phyloP scores from a whole-genome alignment of 1,284 basidiomycete genomes.

The Ganoderma sp. region DNA sequence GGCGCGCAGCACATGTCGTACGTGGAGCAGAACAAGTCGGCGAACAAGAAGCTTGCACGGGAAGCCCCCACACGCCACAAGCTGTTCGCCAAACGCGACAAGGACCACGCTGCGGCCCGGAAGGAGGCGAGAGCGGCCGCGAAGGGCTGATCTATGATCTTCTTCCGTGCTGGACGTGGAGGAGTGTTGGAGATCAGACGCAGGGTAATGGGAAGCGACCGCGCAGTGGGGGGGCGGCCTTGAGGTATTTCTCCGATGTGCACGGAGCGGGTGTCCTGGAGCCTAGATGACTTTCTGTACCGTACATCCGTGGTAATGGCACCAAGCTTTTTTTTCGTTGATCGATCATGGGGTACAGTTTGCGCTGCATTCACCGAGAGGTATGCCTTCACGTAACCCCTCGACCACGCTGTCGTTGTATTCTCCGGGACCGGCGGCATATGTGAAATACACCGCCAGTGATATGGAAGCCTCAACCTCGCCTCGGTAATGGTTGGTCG shows the following conservation, averaged over 20 bases:
- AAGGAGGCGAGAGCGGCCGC: slow-evolving; percentile 53
- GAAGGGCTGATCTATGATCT: slow-evolving; percentile 14
- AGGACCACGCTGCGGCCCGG: slow-evolving; percentile 62
- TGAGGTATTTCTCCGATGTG: neutral
- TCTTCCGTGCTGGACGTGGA: neutral
- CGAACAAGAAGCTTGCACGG: slow-evolving; percentile 83
- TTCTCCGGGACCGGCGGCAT: neutral
- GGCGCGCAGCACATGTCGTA: slow-evolving; percentile 92
- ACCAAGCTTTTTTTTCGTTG: neutral
- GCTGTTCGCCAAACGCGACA: slow-evolving; percentile 83
- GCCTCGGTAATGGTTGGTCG: neutral
- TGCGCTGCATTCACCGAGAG: neutral
- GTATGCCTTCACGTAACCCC: neutral
- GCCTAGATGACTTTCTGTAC: neutral
- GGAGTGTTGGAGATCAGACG: neutral
- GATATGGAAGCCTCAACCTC: neutral
- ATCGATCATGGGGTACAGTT: neutral
- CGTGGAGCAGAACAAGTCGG: slow-evolving; percentile 89
- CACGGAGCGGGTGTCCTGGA: neutral
- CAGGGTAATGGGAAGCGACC: neutral
- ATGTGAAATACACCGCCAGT: neutral
- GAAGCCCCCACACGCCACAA: slow-evolving; percentile 73
- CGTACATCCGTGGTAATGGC: neutral
- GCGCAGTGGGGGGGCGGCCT: neutral
- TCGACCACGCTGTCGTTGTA: neutral